Evolutionary conservation across 2,329 filamentous ascomycete genomes (phyloP).

Genomic region (Gnomoniopsis smithogilvyi): DNA sequence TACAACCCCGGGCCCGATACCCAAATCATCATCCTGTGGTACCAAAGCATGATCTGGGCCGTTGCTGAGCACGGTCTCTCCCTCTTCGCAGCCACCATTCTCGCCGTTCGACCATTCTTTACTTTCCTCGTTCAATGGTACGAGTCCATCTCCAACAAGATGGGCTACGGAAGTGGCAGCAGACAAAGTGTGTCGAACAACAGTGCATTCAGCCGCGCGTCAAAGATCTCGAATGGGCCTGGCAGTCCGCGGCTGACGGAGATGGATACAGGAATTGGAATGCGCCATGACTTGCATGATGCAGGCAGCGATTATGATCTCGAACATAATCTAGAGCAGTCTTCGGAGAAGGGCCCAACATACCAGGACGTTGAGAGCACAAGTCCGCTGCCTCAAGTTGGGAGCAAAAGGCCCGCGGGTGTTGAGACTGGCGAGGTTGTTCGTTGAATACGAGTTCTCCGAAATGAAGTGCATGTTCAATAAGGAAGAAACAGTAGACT

Average conservation of each 20-base stretch:
- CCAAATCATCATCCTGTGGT: background rate
- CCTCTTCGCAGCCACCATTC: conserved; percentile 13
- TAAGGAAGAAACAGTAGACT: too few species aligned
- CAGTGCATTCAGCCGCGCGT: background rate
- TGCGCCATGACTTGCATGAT: conserved; percentile 8
- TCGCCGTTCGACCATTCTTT: conserved; percentile 13
- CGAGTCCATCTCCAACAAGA: background rate
- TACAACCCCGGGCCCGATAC: conserved; percentile 4
- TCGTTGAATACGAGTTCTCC: background rate
- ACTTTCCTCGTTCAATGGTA: background rate
- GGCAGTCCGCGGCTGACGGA: background rate
- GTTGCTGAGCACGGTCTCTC: conserved; percentile 15
- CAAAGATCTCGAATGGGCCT: conserved; percentile 5
- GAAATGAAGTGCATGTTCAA: too few species aligned
- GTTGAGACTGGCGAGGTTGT: background rate
- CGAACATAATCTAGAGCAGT: background rate
- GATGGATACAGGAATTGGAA: conserved; percentile 7
- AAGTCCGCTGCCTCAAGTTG: conserved; percentile 1
- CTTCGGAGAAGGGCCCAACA: conserved; percentile 2
- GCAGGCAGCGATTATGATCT: conserved; percentile 1
- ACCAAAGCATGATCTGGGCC: conserved; percentile 11
- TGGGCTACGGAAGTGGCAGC: background rate
- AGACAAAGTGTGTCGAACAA: background rate
- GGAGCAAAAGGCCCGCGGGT: background rate
- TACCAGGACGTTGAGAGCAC: conserved; percentile 9